These are phyloP conservation scores for Aspergillus kassunensis DNA, from an alignment of 495 filamentous ascomycete species.

Conservation along the genomic window DNA sequence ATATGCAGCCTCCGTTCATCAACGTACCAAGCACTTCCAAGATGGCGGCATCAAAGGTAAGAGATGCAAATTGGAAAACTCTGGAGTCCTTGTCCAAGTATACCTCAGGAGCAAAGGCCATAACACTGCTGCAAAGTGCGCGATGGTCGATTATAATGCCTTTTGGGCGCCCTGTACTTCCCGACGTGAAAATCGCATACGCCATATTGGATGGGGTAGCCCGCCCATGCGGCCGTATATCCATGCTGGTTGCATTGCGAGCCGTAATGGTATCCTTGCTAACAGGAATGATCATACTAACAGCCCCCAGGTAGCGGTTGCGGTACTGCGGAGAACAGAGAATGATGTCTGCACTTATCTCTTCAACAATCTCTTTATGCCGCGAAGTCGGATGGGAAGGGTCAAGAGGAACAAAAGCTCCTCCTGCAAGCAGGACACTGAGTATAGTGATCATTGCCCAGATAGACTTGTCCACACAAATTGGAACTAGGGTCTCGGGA, in stretches of 20 bases:
- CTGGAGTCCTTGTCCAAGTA: slow-evolving; percentile 35
- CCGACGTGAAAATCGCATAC: slow-evolving; percentile 47
- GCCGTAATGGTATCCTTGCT: slow-evolving; percentile 36
- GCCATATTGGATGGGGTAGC: slow-evolving; percentile 32
- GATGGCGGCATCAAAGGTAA: slow-evolving; percentile 52
- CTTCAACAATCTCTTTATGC: slow-evolving; percentile 39
- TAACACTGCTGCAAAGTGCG: slow-evolving; percentile 45
- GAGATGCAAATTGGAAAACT: slow-evolving; percentile 52
- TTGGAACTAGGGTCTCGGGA: slow-evolving; percentile 47
- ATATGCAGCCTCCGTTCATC: slow-evolving; percentile 56
- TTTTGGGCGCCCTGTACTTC: slow-evolving; percentile 57
- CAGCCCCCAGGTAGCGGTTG: slow-evolving; percentile 19
- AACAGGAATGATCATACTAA: slow-evolving; percentile 35
- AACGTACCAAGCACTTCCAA: slow-evolving; percentile 49
- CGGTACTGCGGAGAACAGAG: slow-evolving; percentile 35
- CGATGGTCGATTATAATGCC: slow-evolving; percentile 47
- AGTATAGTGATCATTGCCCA: slow-evolving; percentile 52
- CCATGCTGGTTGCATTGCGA: slow-evolving; percentile 22
- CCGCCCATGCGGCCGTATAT: background rate
- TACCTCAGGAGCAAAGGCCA: slow-evolving; percentile 33
- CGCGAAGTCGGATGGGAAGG: slow-evolving; percentile 49
- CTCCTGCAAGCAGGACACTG: slow-evolving; percentile 53
- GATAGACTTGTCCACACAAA: slow-evolving; percentile 55
- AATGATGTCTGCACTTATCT: slow-evolving; percentile 36
- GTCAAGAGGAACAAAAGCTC: slow-evolving; percentile 57